Base-by-base conservation (phyloP, 2,329 filamentous ascomycete species). In the Phaeosphaeria sp. region DNA sequence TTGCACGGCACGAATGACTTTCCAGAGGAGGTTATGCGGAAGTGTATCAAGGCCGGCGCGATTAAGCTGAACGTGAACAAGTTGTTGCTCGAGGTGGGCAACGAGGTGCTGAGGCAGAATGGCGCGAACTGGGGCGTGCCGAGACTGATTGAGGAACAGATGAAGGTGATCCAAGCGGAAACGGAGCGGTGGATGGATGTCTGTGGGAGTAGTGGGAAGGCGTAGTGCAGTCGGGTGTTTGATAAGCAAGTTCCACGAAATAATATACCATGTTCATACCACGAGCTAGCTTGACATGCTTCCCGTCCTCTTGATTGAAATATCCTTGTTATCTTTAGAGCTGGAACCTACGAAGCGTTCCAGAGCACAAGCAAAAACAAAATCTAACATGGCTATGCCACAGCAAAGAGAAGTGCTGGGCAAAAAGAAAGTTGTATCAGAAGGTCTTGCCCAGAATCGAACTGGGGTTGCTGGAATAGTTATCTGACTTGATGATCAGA, bases 51-150 rank as follows among this genome's bases (percentile, higher is more conserved):
- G 21, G 77, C 77, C 15, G 84, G 85, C 0, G 78, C 83, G n/a
- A 77, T 80, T 22, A 86, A 87, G 70, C 75, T 86, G 58, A 88
- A 87, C 59, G 83, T 87, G 1, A 87, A 88, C 62, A 83, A 82
- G 70, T 64, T 82, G 36, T 77, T 85, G 20, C 72, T 83, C 15
- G 79, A 83, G 53, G 77, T 78, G 42, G 82, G 81, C 55, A 73
- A 81, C 33, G 74, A 74, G 52, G 69, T 80, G 56, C 58, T 84
- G 25, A 72, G 77, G 60, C 63, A 74, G 44, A 76, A 81, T 30
- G 79, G 79, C 5, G 59, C 57, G 11, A 59, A 23, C 1, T 76
- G 47, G 75, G 66, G 51, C 46, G 68, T 59, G 62, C 69, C 72
- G 25, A 65, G 72, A 42, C 63, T 82, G 57, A 82, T 83, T 68